Percentiles rank a stretch among this genome's conserved stretches.
Evolutionary conservation across 805 yeast genomes (phyloP).

Genomic region (Saturnispora serradocipensis): DNA sequence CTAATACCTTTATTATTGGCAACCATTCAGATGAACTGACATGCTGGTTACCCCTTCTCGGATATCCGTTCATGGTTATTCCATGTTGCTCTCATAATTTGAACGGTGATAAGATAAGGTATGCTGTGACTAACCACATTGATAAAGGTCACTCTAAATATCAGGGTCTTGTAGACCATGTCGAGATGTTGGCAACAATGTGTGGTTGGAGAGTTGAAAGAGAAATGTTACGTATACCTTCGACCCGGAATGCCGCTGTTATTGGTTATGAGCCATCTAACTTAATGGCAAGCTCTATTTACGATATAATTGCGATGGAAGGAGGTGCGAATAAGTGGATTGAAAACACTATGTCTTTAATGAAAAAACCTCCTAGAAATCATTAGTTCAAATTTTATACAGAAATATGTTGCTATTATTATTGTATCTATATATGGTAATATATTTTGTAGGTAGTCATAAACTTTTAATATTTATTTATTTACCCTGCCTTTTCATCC

Average conservation of each 20-base stretch:
- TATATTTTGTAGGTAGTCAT: background rate
- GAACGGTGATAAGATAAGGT: constrained; percentile 67
- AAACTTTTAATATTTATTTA: constrained; percentile 10
- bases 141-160: constrained; percentile 49
- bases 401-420: background rate
- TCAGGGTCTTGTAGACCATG: constrained; percentile 81
- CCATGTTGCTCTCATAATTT: constrained; percentile 93
- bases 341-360: constrained; percentile 63
- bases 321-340: constrained; percentile 94
- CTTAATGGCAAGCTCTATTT: constrained; percentile 30
- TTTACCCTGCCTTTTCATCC: constrained; percentile 37
- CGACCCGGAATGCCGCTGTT: constrained; percentile 87
- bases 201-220: constrained; percentile 81
- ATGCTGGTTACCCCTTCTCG: constrained; percentile 87
- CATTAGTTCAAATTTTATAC: constrained; percentile 31
- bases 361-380: constrained; percentile 61
- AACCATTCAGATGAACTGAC: constrained; percentile 94
- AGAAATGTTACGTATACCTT: constrained; percentile 87
- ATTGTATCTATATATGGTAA: background rate
- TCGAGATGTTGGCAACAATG: constrained; percentile 51
- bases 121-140: constrained; percentile 32
- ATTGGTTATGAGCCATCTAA: constrained; percentile 46
- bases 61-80: constrained; percentile 80
- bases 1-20: constrained; percentile 76
- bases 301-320: constrained; percentile 58